These are phyloP conservation scores for Xylaria sp. DNA, from an alignment of 2,329 filamentous ascomycete genomes.

Conservation along the genomic window DNA sequence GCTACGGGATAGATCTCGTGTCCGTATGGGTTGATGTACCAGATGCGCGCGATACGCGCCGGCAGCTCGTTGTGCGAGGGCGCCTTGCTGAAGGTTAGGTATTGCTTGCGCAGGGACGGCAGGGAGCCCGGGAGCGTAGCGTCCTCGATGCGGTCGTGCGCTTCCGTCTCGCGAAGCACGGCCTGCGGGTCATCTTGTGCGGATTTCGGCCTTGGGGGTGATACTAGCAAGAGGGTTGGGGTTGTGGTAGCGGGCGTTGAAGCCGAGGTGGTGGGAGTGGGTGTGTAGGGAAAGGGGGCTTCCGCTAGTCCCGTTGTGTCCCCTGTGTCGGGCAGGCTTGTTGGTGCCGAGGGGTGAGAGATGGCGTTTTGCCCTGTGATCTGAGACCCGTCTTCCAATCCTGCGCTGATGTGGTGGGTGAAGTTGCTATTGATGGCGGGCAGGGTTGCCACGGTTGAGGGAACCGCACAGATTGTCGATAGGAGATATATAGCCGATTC, in stretches of 20 bases:
- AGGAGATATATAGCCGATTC: conserved; percentile 92
- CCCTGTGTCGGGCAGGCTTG: conserved; percentile 49
- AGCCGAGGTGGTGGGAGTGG: not conserved
- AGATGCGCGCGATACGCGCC: conserved; percentile 78
- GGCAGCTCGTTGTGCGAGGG: conserved; percentile 61
- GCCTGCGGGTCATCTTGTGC: conserved; percentile 2
- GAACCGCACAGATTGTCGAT: conserved; percentile 84
- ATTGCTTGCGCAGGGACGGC: conserved; percentile 77
- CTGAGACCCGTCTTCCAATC: conserved; percentile 73
- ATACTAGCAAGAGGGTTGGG: conserved; percentile 23
- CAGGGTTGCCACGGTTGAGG: conserved; percentile 75
- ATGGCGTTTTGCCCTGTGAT: conserved; percentile 95
- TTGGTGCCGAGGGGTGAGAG: conserved; percentile 77
- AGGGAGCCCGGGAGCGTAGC: conserved; percentile 82
- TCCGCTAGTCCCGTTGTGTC: conserved; percentile 18
- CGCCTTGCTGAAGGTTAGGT: conserved; percentile 80
- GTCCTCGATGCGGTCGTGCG: conserved; percentile 74
- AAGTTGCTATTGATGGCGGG: conserved; percentile 96
- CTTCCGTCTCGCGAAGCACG: conserved; percentile 48
- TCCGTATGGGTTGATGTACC: conserved; percentile 99
- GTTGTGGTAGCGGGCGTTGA: not conserved
- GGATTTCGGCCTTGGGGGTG: not conserved
- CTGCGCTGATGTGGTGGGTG: conserved; percentile 90
- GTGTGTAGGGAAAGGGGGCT: not conserved
- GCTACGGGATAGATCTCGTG: conserved; percentile 87